Evolutionary conservation across 805 yeast species (phyloP).

Genomic region (Metschnikowia proteae): DNA sequence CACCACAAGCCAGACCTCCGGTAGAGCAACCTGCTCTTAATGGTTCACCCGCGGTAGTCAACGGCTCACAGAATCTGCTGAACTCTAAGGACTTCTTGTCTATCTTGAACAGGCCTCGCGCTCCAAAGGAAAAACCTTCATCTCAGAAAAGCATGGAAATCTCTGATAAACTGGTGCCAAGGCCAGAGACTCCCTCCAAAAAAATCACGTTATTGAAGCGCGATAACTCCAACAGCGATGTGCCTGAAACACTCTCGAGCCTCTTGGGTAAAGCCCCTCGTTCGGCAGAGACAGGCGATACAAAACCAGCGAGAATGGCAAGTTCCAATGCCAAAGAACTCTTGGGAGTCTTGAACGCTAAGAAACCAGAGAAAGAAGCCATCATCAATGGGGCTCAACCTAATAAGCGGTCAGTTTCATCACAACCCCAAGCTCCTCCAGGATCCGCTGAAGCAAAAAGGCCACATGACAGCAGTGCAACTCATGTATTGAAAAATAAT

Average conservation of each 20-base stretch:
- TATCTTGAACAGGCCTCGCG: conserved; percentile 7
- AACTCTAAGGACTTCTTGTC: conserved; percentile 9
- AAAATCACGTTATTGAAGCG: conserved; percentile 18
- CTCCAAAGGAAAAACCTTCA: background rate
- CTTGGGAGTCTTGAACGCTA: conserved; percentile 17
- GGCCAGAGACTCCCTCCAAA: conserved; percentile 13
- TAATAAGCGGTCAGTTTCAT: background rate
- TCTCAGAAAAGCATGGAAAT: background rate
- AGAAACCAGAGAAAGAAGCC: background rate
- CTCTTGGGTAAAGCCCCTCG: conserved; percentile 15
- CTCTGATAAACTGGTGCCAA: background rate
- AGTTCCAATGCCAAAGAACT: conserved; percentile 12
- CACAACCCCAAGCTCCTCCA: background rate
- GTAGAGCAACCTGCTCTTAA: background rate
- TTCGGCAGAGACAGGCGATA: conserved; percentile 2
- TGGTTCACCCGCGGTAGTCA: background rate
- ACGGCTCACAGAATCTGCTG: background rate
- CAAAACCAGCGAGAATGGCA: conserved; percentile 1
- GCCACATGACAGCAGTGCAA: background rate
- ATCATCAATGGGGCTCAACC: background rate
- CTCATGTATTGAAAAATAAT: background rate
- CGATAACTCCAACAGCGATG: conserved; percentile 10
- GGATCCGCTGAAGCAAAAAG: background rate
- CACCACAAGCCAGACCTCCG: background rate
- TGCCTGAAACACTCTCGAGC: conserved; percentile 15